Conservation (phyloP, 1,284 basidiomycete genomes). For the Ustilago crameri region DNA sequence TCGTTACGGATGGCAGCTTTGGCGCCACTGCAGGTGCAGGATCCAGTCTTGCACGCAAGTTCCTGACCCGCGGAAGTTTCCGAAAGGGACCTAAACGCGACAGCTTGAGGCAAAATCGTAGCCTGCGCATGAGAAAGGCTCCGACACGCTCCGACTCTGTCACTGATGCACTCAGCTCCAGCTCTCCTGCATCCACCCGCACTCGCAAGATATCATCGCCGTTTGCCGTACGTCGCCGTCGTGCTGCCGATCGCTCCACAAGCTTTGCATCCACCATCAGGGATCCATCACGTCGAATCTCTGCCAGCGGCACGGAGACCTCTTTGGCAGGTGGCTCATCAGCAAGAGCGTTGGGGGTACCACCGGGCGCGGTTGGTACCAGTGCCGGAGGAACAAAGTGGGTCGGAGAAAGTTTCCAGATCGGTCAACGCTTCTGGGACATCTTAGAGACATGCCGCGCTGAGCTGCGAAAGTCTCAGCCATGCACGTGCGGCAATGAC, state of each 20-base stretch:
- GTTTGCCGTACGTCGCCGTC: constrained; percentile 28
- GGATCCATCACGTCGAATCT: constrained; percentile 10
- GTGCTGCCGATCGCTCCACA: constrained; percentile 11
- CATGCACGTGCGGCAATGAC: constrained; percentile 19
- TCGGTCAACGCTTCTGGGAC: constrained; percentile 59
- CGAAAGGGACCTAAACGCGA: constrained; percentile 15
- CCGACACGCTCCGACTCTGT: constrained; percentile 9
- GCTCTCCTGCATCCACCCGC: constrained; percentile 17
- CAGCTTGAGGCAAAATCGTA: constrained; percentile 13
- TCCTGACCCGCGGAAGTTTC: constrained; percentile 33
- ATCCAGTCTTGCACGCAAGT: constrained; percentile 25
- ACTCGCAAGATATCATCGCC: constrained; percentile 27
- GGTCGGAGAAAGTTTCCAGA: constrained; percentile 62
- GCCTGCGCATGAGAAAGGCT: constrained; percentile 3
- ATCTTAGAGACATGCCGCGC: constrained; percentile 44
- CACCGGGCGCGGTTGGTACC: constrained; percentile 55
- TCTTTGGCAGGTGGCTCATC: constrained; percentile 14
- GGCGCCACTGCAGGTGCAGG: constrained; percentile 41
- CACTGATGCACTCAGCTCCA: constrained; percentile 1
- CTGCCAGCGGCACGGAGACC: constrained; percentile 20
- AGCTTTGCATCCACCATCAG: constrained; percentile 30
- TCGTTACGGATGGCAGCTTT: constrained; percentile 55
- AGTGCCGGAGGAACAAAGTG: constrained; percentile 63
- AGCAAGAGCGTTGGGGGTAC: constrained; percentile 20
- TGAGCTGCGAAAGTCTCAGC: constrained; percentile 20